A percentile compares a stretch with the other conserved stretches of the same genome.
These are phyloP conservation scores for Monotropa hypopitys DNA, from an alignment of 179 eudicot species.

Conservation along the genomic window DNA sequence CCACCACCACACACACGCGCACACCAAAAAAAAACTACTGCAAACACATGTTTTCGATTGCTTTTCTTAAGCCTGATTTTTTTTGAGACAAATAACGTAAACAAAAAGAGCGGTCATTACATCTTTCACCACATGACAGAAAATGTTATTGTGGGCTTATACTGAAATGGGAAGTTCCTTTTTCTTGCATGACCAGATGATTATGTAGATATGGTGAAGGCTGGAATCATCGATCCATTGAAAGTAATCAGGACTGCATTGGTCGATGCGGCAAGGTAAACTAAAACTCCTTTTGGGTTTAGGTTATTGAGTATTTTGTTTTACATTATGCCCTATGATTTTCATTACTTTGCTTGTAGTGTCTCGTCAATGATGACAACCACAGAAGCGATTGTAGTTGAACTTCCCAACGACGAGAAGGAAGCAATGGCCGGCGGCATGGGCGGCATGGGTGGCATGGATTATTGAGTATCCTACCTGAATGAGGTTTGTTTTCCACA, in stretches of 20 bases:
- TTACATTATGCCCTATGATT: not conserved
- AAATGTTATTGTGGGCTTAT: not conserved
- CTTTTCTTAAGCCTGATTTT: not conserved
- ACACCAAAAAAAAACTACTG: not conserved
- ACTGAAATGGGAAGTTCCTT: not conserved
- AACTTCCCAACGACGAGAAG: slow-evolving; percentile 63
- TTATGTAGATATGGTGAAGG: slow-evolving; percentile 79
- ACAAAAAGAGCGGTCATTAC: not conserved
- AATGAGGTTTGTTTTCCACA: not conserved
- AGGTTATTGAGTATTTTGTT: not conserved
- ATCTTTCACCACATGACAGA: not conserved
- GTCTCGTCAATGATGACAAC: slow-evolving; percentile 67
- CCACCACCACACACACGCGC: no score
- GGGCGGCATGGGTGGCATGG: slow-evolving; percentile 69
- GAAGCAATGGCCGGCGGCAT: slow-evolving; percentile 43
- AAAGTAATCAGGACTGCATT: slow-evolving; percentile 79
- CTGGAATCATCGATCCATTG: slow-evolving; percentile 77
- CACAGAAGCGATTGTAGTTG: slow-evolving; percentile 62
- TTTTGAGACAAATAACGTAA: not conserved
- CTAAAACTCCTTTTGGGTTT: not conserved
- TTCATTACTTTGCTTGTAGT: slow-evolving; percentile 17
- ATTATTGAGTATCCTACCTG: slow-evolving; percentile 14
- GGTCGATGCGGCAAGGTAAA: slow-evolving; percentile 68
- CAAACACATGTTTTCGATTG: not conserved
- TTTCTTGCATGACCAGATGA: slow-evolving; percentile 36